Percentiles rank a stretch among this genome's conserved stretches.
These are phyloP conservation scores for Ambrosiella cleistominuta DNA, from an alignment of 2,329 filamentous ascomycete species.

Conservation along the genomic window DNA sequence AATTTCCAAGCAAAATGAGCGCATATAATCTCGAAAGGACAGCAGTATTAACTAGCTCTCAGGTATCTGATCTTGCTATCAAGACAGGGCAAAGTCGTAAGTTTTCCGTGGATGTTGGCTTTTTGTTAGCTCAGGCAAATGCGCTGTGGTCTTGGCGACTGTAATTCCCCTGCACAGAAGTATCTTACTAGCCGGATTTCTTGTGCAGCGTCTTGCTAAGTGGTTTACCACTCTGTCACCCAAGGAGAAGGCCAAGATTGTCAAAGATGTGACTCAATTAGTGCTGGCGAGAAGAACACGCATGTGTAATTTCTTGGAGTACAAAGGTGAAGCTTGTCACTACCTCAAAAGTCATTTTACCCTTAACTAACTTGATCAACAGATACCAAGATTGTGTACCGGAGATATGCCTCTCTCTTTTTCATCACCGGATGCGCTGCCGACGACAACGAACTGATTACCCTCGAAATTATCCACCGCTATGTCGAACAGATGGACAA, in stretches of 20 bases:
- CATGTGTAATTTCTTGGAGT: constrained; percentile 99
- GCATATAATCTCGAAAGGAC: neutral
- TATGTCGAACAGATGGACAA: constrained; percentile 99
- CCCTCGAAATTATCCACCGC: constrained; percentile 93
- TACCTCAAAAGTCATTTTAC: neutral
- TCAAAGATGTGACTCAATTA: constrained; percentile 97
- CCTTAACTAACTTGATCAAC: neutral
- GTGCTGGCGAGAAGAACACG: constrained; percentile 88
- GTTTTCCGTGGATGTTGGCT: constrained; percentile 21
- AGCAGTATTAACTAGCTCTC: constrained; percentile 12
- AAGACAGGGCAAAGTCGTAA: constrained; percentile 95
- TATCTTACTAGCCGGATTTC: neutral
- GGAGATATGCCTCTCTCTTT: constrained; percentile 94
- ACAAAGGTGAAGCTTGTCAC: constrained; percentile 54
- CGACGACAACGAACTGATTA: constrained; percentile 97
- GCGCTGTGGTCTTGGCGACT: neutral
- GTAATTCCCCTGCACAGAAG: neutral
- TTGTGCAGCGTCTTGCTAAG: constrained; percentile 74
- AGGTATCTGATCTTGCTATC: constrained; percentile 97
- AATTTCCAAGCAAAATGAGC: neutral
- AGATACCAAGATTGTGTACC: constrained; percentile 98
- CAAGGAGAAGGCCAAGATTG: constrained; percentile 98
- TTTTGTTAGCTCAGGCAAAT: neutral
- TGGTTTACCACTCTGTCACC: constrained; percentile 98
- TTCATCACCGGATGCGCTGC: constrained; percentile 96